Base-by-base conservation (phyloP, 495 filamentous ascomycete species). In the Penicillium cinerascens region DNA sequence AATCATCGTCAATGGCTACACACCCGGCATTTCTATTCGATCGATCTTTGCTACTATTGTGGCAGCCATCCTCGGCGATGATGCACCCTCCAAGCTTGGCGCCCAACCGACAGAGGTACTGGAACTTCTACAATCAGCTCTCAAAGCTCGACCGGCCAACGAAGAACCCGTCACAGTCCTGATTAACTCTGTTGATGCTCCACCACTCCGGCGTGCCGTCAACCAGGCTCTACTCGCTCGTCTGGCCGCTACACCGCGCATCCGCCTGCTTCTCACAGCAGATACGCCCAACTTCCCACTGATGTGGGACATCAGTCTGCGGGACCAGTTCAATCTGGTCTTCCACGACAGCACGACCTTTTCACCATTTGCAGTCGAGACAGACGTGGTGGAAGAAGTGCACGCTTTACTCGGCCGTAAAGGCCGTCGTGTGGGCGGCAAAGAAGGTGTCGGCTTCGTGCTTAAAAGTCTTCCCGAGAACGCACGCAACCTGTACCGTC, bases 301-400 rank as follows among this genome's bases (percentile, higher is more conserved):
- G 0, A 82, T 97, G 54, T 98, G 95, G 95, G 91, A 96, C 66
- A 83, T 86, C 51, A 84, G 82, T 51, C 75, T 91, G 13, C 85
- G 85, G 27, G 84, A 87, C 1, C 82, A 86, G 21, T 88, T 89
- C 68, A 88, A 89, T 59, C 91, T 95, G 54, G 74, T 91, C 16
- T 96, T 91, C 75, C 93, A 98, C 70, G 91, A 97, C 70, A 86
- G 86, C 63, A 97, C 93, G 2, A 97, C 95, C 1, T 97, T 96
- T 58, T 72, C 78, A 0, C 81, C 89, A 0, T 91, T 84, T 60
- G 76, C 78, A n/a, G 87, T 91, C 49, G 71, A 91, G 23, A 56
- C 68, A 3, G 86, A 89, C 58, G 86, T 90, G 6, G 88, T 97
- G 13, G 89, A 95, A 60, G 87, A 87, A 52, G 90, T 96, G 17